phyloP scores from a whole-genome alignment of 1,284 basidiomycete species.

The Cutaneotrichosporon dermatis region DNA sequence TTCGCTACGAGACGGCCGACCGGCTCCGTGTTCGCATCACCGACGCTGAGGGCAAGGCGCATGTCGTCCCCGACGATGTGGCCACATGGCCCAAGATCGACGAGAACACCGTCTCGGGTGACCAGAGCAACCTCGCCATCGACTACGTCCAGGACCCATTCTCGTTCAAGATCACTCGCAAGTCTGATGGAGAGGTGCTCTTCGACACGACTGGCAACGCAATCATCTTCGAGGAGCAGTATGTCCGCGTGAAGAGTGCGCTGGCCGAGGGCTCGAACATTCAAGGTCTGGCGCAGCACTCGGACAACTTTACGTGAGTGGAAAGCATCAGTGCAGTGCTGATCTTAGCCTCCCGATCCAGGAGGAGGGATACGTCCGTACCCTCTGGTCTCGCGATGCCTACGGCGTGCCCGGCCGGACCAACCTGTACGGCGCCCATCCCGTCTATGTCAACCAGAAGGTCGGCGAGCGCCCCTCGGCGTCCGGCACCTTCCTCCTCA shows the following conservation, averaged over 20 bases:
- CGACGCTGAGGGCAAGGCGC: slow-evolving; percentile 57
- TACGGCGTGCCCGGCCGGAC: slow-evolving; percentile 18
- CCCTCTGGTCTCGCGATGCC: slow-evolving; percentile 31
- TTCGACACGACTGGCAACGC: slow-evolving; percentile 66
- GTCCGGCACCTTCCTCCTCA: slow-evolving; percentile 50
- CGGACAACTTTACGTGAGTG: slow-evolving; percentile 13
- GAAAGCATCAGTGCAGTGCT: too few relatives aligned
- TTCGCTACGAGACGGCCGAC: slow-evolving; percentile 31
- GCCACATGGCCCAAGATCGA: slow-evolving; percentile 55
- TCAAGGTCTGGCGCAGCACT: slow-evolving; percentile 66
- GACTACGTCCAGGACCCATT: slow-evolving; percentile 64
- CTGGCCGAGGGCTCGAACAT: slow-evolving; percentile 57
- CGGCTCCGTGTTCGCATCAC: slow-evolving; percentile 66
- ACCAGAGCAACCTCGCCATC: slow-evolving; percentile 52
- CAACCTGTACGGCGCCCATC: slow-evolving; percentile 34
- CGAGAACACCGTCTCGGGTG: slow-evolving; percentile 52
- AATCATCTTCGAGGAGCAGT: slow-evolving; percentile 75
- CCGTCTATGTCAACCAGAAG: slow-evolving; percentile 26
- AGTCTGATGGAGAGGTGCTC: slow-evolving; percentile 53
- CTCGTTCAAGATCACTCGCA: slow-evolving; percentile 70
- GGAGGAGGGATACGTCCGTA: slow-evolving; percentile 41
- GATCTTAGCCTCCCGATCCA: slow-evolving; percentile 51
- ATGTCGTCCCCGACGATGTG: slow-evolving; percentile 63
- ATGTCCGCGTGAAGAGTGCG: slow-evolving; percentile 56
- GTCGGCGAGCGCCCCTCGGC: slow-evolving; percentile 14